phyloP scores from a whole-genome alignment of 331 rosid species.

The Quercus phellos region DNA sequence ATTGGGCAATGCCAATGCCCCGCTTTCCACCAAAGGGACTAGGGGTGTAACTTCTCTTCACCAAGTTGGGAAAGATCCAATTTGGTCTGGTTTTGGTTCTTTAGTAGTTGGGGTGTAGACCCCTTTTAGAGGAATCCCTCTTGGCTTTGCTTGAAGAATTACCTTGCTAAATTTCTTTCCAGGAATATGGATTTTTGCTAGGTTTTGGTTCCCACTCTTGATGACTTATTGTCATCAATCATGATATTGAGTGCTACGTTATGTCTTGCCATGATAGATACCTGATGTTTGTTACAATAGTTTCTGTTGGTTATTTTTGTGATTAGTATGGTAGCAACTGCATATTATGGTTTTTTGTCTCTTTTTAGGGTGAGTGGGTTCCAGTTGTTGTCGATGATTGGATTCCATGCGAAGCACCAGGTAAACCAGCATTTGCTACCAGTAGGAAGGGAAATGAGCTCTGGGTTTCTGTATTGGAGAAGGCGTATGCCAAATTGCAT shows the following conservation, averaged over 20 bases:
- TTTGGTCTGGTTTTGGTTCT: too few relatives aligned
- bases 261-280: neutral
- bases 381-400: conserved; percentile 99
- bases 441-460: conserved; percentile 89
- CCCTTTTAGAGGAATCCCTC: neutral
- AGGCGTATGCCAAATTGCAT: conserved; percentile 99
- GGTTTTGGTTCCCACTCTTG: neutral
- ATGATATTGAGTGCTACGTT: neutral
- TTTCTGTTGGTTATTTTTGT: conserved; percentile 1
- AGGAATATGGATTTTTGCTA: neutral
- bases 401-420: conserved; percentile 94
- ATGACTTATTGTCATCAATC: neutral
- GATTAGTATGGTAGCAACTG: conserved; percentile 8
- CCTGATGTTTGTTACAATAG: neutral
- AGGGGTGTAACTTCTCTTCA: neutral
- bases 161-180: neutral
- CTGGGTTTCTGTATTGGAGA: conserved; percentile 97
- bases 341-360: conserved; percentile 17
- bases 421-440: conserved; percentile 96
- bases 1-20: neutral
- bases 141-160: neutral
- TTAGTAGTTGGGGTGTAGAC: neutral
- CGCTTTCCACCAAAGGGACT: neutral
- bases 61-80: too few relatives aligned
- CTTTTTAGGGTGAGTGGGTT: conserved; percentile 90